Percentiles rank a stretch among this genome's conserved stretches.
Conservation (phyloP, 805 yeast species). For the Yueomyces sinensis region DNA sequence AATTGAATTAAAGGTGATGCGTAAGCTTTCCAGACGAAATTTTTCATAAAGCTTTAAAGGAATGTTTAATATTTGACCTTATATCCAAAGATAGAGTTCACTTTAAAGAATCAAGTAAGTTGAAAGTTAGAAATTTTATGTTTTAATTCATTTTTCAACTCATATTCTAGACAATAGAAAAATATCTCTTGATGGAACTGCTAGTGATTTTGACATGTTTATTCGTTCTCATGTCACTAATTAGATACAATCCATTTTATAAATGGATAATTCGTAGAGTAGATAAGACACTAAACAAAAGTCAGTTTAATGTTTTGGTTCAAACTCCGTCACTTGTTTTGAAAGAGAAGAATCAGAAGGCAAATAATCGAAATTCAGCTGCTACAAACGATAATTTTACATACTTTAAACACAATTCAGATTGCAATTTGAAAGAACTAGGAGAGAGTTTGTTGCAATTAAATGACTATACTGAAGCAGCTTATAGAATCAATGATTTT, state of each 20-base stretch:
- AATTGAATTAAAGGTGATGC: too few species aligned
- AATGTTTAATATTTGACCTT: too few species aligned
- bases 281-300: constrained; percentile 1
- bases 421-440: background rate
- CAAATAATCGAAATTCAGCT: background rate
- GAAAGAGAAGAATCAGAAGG: background rate
- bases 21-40: too few species aligned
- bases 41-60: too few species aligned
- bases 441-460: constrained; percentile 5
- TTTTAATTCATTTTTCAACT: too few species aligned
- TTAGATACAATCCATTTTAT: constrained; percentile 11
- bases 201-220: constrained; percentile 15
- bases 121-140: too few species aligned
- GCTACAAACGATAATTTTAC: background rate
- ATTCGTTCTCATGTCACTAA: constrained; percentile 8
- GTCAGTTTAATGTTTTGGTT: background rate
- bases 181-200: too few species aligned
- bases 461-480: constrained; percentile 10
- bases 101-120: too few species aligned
- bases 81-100: too few species aligned
- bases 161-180: too few species aligned
- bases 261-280: constrained; percentile 9
- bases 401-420: background rate
- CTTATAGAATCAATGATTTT: constrained; percentile 9
- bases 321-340: background rate